phyloP scores from a whole-genome alignment of 441 rosid species.

The Pelargonium fulgidum region DNA sequence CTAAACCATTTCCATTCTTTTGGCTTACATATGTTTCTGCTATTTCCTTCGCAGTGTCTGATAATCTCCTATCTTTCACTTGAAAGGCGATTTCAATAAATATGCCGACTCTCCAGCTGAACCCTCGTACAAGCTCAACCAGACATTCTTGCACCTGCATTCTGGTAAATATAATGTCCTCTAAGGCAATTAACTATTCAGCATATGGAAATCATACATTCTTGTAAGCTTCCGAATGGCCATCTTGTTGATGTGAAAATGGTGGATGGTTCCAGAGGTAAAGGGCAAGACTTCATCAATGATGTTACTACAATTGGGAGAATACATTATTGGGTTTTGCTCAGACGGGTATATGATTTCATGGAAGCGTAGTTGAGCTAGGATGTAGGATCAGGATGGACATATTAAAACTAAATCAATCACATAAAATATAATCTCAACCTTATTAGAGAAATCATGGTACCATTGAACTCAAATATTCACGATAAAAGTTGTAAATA shows the following conservation, averaged over 20 bases:
- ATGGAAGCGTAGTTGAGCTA: not conserved
- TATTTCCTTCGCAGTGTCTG: not conserved
- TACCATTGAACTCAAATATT: no score
- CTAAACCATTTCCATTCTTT: not conserved
- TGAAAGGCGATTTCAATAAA: not conserved
- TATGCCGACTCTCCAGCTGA: not conserved
- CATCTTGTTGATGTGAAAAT: not conserved
- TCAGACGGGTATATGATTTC: not conserved
- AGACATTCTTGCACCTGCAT: not conserved
- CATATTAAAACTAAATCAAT: no score
- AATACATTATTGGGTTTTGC: conserved; percentile 3
- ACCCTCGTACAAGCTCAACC: not conserved
- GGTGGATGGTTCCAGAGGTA: not conserved
- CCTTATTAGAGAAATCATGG: no score
- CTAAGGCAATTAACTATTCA: not conserved
- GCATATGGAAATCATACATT: not conserved
- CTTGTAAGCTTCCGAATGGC: not conserved
- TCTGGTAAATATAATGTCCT: conserved; percentile 1
- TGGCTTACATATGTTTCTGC: conserved; percentile 2
- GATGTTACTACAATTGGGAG: conserved; percentile 6
- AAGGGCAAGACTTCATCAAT: not conserved
- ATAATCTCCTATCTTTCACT: not conserved
- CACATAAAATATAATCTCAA: no score
- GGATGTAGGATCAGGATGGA: no score
- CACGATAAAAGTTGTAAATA: no score